phyloP scores from a whole-genome alignment of 345 rosid genomes.

The Arabis hirsuta region DNA sequence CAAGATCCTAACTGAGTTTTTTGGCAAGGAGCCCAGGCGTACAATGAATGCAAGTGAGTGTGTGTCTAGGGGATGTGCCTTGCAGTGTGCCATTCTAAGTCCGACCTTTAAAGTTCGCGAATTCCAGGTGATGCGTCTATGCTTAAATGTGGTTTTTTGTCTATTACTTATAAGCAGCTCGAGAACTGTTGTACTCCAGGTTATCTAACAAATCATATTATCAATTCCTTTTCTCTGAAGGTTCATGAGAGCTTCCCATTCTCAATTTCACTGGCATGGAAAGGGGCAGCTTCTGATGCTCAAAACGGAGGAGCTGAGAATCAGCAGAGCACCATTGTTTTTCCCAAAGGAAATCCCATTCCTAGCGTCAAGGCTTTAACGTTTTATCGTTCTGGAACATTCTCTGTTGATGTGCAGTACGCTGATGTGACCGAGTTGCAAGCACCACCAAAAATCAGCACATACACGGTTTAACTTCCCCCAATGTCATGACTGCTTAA shows the following conservation, averaged over 20 bases:
- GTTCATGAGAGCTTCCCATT: slow-evolving; percentile 90
- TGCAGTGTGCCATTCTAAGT: slow-evolving; percentile 96
- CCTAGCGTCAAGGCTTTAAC: slow-evolving; percentile 91
- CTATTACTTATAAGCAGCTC: neutral
- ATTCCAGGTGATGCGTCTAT: slow-evolving; percentile 67
- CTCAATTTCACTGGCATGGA: slow-evolving; percentile 78
- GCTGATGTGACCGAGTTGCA: slow-evolving; percentile 64
- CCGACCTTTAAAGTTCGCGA: slow-evolving; percentile 97
- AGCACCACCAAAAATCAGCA: slow-evolving; percentile 75
- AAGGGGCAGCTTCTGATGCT: slow-evolving; percentile 67
- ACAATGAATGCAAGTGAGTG: slow-evolving; percentile 99
- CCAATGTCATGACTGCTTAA: slow-evolving; percentile 7
- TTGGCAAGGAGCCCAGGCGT: slow-evolving; percentile 94
- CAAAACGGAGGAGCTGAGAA: slow-evolving; percentile 67
- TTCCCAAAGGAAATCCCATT: slow-evolving; percentile 84
- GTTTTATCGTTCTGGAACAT: slow-evolving; percentile 77
- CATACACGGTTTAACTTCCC: slow-evolving; percentile 62
- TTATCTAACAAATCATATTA: slow-evolving; percentile 6
- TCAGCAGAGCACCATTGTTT: slow-evolving; percentile 76
- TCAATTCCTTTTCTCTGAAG: slow-evolving; percentile 41
- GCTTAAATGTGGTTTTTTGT: neutral
- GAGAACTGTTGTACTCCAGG: neutral
- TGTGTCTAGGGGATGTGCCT: slow-evolving; percentile 86
- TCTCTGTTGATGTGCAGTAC: slow-evolving; percentile 77
- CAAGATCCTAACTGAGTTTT: slow-evolving; percentile 83